Evolutionary conservation across 345 rosid species (phyloP).

Genomic region (Arabidopsis arenosa): DNA sequence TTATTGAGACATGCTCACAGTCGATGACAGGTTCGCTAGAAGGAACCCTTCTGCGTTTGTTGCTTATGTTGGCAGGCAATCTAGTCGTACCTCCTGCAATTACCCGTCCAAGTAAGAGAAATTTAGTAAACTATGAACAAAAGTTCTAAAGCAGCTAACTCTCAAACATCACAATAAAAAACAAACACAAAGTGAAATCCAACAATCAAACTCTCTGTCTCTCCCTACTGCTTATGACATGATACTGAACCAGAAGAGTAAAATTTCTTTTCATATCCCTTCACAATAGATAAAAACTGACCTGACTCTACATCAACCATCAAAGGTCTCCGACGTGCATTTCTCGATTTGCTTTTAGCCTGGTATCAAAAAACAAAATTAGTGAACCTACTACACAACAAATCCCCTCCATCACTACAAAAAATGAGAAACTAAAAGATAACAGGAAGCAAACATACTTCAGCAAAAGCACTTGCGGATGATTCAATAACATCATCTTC

Average conservation of each 20-base stretch:
- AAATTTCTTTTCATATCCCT: background rate
- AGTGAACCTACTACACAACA: slow-evolving; percentile 2
- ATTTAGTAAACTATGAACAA: background rate
- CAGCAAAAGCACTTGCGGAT: slow-evolving; percentile 82
- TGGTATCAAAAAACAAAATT: slow-evolving; percentile 45
- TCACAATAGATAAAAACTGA: slow-evolving; percentile 18
- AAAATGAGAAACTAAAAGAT: background rate
- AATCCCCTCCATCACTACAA: background rate
- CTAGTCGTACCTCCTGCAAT: slow-evolving; percentile 34
- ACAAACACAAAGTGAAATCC: slow-evolving; percentile 1
- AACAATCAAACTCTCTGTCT: slow-evolving; percentile 8
- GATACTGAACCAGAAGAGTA: background rate
- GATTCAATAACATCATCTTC: slow-evolving; percentile 87
- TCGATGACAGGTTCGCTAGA: slow-evolving; percentile 42
- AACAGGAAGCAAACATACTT: slow-evolving; percentile 50
- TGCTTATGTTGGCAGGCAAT: slow-evolving; percentile 34
- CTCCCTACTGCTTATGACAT: background rate
- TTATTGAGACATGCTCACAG: slow-evolving; percentile 30
- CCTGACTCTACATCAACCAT: slow-evolving; percentile 88
- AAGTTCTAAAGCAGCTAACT: too few relatives aligned
- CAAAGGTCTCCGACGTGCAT: slow-evolving; percentile 51
- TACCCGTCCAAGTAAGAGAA: background rate
- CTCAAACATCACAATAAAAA: background rate
- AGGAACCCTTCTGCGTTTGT: slow-evolving; percentile 43
- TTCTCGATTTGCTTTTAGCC: slow-evolving; percentile 79